phyloP scores from a whole-genome alignment of 164 flowering plant genomes.

The Chloranthus sessilifolius region DNA sequence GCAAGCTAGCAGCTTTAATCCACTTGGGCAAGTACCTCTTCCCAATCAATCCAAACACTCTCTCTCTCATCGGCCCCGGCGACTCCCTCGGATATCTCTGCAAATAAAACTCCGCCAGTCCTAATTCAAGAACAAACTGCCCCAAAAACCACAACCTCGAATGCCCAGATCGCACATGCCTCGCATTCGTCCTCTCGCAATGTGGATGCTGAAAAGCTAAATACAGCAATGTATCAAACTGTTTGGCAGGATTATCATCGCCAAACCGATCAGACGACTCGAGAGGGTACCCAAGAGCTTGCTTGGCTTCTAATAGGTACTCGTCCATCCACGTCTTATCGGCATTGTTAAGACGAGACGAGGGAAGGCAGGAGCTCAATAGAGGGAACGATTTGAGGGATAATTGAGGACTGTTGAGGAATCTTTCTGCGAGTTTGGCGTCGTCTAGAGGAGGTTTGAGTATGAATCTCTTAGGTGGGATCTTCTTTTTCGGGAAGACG shows the following conservation, averaged over 20 bases:
- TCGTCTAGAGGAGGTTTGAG: conserved; percentile 93
- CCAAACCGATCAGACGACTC: conserved; percentile 66
- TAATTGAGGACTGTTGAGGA: conserved; percentile 85
- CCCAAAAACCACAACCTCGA: conserved; percentile 87
- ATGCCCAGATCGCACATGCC: conserved; percentile 83
- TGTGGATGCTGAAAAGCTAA: conserved; percentile 91
- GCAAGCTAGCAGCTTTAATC: conserved; percentile 96
- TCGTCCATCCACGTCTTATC: conserved; percentile 94
- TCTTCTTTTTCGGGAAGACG: conserved; percentile 59
- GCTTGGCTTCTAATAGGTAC: conserved; percentile 88
- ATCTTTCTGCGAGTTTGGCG: conserved; percentile 58
- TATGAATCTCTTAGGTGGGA: conserved; percentile 72
- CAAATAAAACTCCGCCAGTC: conserved; percentile 73
- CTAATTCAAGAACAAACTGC: conserved; percentile 87
- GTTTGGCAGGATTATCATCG: conserved; percentile 89
- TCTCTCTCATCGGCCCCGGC: conserved; percentile 95
- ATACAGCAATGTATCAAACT: conserved; percentile 85
- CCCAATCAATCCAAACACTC: conserved; percentile 88
- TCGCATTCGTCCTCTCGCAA: conserved; percentile 67
- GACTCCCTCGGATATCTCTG: conserved; percentile 97
- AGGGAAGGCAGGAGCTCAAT: conserved; percentile 84
- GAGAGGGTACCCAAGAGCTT: conserved; percentile 88
- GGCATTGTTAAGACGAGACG: conserved; percentile 66
- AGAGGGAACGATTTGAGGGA: conserved; percentile 87
- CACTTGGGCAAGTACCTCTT: conserved; percentile 80